phyloP scores from a whole-genome alignment of 108 stramenopile species.

The Cafeteria roenbergensis region DNA sequence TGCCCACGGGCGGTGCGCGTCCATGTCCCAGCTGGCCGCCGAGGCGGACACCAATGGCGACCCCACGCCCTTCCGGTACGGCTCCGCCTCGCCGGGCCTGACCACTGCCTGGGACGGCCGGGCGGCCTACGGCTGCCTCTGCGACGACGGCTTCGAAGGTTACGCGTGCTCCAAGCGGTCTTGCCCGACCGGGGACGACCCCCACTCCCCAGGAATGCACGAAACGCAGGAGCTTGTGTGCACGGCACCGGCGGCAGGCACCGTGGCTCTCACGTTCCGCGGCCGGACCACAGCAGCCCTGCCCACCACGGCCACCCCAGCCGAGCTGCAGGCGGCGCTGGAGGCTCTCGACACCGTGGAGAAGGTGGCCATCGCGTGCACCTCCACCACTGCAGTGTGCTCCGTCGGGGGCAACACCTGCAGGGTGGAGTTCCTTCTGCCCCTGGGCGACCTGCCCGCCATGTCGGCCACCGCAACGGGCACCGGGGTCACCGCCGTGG shows the following conservation, averaged over 20 bases:
- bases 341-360: slow-evolving; percentile 24
- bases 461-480: background rate
- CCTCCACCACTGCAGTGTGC: background rate
- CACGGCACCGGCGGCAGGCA: background rate
- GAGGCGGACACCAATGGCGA: slow-evolving; percentile 16
- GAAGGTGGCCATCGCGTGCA: background rate
- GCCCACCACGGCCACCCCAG: slow-evolving; percentile 16
- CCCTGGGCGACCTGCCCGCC: slow-evolving; percentile 10
- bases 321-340: slow-evolving; percentile 19
- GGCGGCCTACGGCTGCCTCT: slow-evolving; percentile 31
- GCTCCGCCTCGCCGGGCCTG: slow-evolving; percentile 22
- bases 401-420: background rate
- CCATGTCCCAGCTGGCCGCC: slow-evolving; percentile 28
- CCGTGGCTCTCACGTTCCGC: slow-evolving; percentile 8
- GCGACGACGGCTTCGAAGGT: slow-evolving; percentile 40
- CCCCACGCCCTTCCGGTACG: slow-evolving; percentile 16
- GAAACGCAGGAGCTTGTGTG: slow-evolving; percentile 11
- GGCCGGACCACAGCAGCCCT: slow-evolving; percentile 13
- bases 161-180: slow-evolving; percentile 30
- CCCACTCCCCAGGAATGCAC: background rate
- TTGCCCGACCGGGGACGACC: slow-evolving; percentile 37
- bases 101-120: slow-evolving; percentile 18
- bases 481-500: background rate
- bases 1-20: slow-evolving; percentile 43
- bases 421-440: background rate